phyloP scores from a whole-genome alignment of 2,329 filamentous ascomycete species.

The Xylariaceae sp. region DNA sequence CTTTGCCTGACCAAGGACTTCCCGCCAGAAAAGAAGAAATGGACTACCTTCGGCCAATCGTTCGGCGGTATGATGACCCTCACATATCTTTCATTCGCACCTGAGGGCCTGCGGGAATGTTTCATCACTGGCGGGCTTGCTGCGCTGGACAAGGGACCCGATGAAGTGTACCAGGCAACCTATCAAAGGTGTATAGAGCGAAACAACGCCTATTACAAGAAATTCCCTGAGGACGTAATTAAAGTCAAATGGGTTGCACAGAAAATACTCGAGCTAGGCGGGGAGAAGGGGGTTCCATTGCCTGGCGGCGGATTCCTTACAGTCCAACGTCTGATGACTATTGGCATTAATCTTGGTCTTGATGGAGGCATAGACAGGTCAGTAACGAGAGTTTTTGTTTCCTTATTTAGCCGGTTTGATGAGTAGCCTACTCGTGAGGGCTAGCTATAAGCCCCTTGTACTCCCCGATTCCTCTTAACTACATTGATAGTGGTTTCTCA shows the following conservation, averaged over 20 bases:
- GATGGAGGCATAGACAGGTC: constrained; percentile 72
- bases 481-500: neutral
- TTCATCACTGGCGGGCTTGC: constrained; percentile 86
- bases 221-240: constrained; percentile 79
- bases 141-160: constrained; percentile 70
- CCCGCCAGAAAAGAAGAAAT: constrained; percentile 71
- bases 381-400: neutral
- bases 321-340: constrained; percentile 71
- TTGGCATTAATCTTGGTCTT: constrained; percentile 77
- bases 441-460: neutral
- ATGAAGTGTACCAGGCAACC: constrained; percentile 74
- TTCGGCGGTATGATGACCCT: constrained; percentile 88
- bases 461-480: neutral
- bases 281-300: constrained; percentile 55
- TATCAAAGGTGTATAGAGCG: constrained; percentile 71
- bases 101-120: constrained; percentile 76
- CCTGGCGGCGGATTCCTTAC: constrained; percentile 76
- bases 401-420: too few species aligned
- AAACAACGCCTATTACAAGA: constrained; percentile 79
- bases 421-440: neutral
- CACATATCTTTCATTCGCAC: constrained; percentile 82
- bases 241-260: constrained; percentile 67
- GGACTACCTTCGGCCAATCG: constrained; percentile 87
- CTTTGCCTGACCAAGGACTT: constrained; percentile 71
- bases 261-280: constrained; percentile 62